These are phyloP conservation scores for Keithomyces neogunnii DNA, from an alignment of 2,329 filamentous ascomycete genomes.

Conservation along the genomic window DNA sequence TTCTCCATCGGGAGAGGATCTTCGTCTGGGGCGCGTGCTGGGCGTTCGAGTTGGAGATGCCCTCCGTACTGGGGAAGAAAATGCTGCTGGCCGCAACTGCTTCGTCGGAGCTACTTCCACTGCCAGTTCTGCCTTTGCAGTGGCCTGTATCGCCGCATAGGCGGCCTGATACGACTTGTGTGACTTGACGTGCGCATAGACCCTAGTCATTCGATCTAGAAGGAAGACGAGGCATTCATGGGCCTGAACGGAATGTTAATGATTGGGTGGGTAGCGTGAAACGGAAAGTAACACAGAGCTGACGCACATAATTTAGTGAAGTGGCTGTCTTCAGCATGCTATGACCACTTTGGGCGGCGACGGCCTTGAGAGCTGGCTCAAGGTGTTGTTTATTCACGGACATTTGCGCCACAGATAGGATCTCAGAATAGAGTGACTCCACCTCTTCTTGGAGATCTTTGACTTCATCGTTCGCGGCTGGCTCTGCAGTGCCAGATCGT, in stretches of 20 bases:
- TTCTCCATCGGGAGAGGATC: slow-evolving; percentile 28
- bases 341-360: slow-evolving; percentile 34
- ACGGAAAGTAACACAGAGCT: neutral
- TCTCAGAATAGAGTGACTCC: slow-evolving; percentile 61
- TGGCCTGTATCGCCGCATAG: slow-evolving; percentile 28
- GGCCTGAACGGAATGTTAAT: slow-evolving; percentile 27
- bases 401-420: slow-evolving; percentile 63
- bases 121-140: slow-evolving; percentile 36
- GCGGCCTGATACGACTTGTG: slow-evolving; percentile 38
- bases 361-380: slow-evolving; percentile 45
- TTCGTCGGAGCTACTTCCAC: slow-evolving; percentile 12
- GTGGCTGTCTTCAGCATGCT: slow-evolving; percentile 35
- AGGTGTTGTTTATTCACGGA: slow-evolving; percentile 59
- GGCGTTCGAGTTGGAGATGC: slow-evolving; percentile 14
- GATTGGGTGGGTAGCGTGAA: neutral
- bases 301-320: slow-evolving; percentile 43
- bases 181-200: slow-evolving; percentile 33
- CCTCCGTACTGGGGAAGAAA: slow-evolving; percentile 22
- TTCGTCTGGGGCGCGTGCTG: slow-evolving; percentile 23
- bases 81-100: slow-evolving; percentile 15
- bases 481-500: slow-evolving; percentile 16
- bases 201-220: slow-evolving; percentile 34
- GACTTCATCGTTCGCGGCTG: slow-evolving; percentile 31
- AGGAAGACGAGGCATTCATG: slow-evolving; percentile 44
- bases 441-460: slow-evolving; percentile 53